Percentiles rank a stretch among this genome's conserved stretches.
These are phyloP conservation scores for Geotrichum histeridarum DNA, from an alignment of 1,139 yeast species.

Conservation along the genomic window DNA sequence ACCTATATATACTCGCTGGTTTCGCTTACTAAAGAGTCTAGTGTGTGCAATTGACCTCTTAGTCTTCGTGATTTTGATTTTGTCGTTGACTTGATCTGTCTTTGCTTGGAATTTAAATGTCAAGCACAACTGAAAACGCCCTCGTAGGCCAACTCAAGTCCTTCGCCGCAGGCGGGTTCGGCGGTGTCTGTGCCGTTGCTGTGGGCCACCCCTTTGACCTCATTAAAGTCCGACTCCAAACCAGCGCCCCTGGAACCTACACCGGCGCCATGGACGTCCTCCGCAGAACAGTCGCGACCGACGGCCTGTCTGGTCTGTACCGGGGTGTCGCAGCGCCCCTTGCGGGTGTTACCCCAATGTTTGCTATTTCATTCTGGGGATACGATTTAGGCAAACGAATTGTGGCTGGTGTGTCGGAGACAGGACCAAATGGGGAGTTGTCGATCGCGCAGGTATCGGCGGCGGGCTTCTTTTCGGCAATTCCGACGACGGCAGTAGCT, in stretches of 20 bases:
- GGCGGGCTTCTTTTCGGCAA: slow-evolving; percentile 94
- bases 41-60: neutral
- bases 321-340: slow-evolving; percentile 87
- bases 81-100: slow-evolving; percentile 13
- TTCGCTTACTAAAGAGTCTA: no score
- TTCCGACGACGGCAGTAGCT: slow-evolving; percentile 91
- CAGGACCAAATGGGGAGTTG: slow-evolving; percentile 34
- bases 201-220: slow-evolving; percentile 97
- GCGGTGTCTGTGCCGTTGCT: slow-evolving; percentile 77
- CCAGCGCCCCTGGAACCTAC: slow-evolving; percentile 51
- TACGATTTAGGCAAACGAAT: slow-evolving; percentile 85
- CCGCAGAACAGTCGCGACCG: slow-evolving; percentile 59
- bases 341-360: slow-evolving; percentile 95
- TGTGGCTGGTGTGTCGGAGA: slow-evolving; percentile 44
- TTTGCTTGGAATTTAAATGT: slow-evolving; percentile 14
- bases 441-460: slow-evolving; percentile 69
- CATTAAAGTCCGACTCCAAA: slow-evolving; percentile 84
- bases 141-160: slow-evolving; percentile 56
- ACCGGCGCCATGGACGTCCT: slow-evolving; percentile 61
- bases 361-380: slow-evolving; percentile 98
- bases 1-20: no score
- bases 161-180: slow-evolving; percentile 85
- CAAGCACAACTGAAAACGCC: slow-evolving; percentile 22
- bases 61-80: neutral
- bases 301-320: slow-evolving; percentile 78